These are phyloP conservation scores for Curvularia eragrostidis DNA, from an alignment of 2,329 filamentous ascomycete genomes.

Conservation along the genomic window DNA sequence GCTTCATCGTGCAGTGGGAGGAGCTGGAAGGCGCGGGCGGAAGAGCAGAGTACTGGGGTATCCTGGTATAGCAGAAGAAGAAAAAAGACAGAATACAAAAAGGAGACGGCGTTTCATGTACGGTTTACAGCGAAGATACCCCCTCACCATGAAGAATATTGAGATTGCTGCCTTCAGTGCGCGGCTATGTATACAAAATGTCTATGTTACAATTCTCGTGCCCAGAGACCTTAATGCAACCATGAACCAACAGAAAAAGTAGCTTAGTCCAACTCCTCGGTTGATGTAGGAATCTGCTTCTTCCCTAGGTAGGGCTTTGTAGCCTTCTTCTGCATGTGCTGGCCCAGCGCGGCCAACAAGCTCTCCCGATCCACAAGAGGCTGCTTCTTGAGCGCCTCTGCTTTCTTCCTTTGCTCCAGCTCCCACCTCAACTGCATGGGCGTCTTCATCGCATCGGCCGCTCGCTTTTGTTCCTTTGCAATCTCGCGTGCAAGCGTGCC, in stretches of 20 bases:
- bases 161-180: constrained; percentile 9
- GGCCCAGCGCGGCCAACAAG: constrained; percentile 52
- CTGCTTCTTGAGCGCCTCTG: constrained; percentile 21
- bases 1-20: constrained; percentile 84
- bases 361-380: constrained; percentile 41
- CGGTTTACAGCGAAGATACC: constrained; percentile 22
- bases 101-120: constrained; percentile 15
- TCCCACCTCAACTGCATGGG: constrained; percentile 46
- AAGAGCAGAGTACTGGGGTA: constrained; percentile 53
- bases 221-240: background rate
- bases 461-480: constrained; percentile 26
- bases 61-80: too few relatives aligned
- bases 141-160: background rate
- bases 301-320: constrained; percentile 23
- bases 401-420: constrained; percentile 36
- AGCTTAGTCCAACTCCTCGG: constrained; percentile 21
- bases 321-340: constrained; percentile 47
- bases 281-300: constrained; percentile 16
- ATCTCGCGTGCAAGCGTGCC: constrained; percentile 36
- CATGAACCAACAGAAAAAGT: background rate
- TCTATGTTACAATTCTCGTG: constrained; percentile 23
- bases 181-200: constrained; percentile 32
- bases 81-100: constrained; percentile 2
- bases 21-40: constrained; percentile 58
- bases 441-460: constrained; percentile 41